Evolutionary conservation across 768 basidiomycete genomes (phyloP), one percentile per base, ranked within the genome.

Genomic region (Amanita pallidorosea): DNA sequence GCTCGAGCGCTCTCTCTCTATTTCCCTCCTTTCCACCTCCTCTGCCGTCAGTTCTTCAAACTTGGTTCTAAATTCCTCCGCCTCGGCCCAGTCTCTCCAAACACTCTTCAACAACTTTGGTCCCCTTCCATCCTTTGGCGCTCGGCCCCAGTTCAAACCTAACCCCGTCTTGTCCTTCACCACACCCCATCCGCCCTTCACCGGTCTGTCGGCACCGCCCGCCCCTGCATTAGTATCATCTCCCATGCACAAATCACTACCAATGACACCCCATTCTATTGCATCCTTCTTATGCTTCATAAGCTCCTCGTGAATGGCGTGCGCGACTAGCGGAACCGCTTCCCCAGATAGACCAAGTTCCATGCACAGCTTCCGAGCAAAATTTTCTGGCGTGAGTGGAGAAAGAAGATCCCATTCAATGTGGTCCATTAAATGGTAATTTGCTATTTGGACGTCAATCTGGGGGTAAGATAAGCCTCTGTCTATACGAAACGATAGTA

Each of bases 391-490:
- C 0, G 91, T 94, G 34, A 97, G 75, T 3, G 86, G 78, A 3
- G 94, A 95, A 42, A 88, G 79, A n/a, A 98, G 76, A 66, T 99
- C 95, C 95, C 95, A 99, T 67, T 99, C 96, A 57, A 99, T 92
- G 61, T 93, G 88, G 68, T 99, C 96, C 51, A 88, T 73, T 1
- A 99, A 75, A 64, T 95, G 91, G 62, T 92, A 76, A 43, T 85
- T 88, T 20, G 85, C 89, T 61, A 99, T 86, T 65, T 99, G 96
- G 22, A 98, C 91, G 68, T 99, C 96, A 62, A 99, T 90, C 91
- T 96, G 22, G 20, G 22, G 36, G 8, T 5, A 5, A 4, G 9
- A 54, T 36, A 42, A 46, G 41, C 7, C 46, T 20, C 33, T 7
- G 20, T 34, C 15, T n/a, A 27, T 13, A 40, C 15, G 11, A 20